These are phyloP conservation scores for Candida verbasci DNA, from an alignment of 805 yeast genomes.

Conservation along the genomic window DNA sequence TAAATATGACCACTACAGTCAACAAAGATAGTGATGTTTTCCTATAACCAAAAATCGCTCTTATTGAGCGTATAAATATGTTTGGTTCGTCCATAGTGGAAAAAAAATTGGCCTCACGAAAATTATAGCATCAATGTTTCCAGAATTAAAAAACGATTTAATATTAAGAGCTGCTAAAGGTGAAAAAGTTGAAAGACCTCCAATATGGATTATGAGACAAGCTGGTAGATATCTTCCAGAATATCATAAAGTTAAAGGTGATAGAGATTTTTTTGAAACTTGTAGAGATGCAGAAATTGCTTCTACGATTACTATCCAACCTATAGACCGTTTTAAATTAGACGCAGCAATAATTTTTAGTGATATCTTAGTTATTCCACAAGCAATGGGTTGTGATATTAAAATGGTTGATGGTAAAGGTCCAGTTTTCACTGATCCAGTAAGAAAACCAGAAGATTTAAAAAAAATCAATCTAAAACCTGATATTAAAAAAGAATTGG, in stretches of 20 bases:
- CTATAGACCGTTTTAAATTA: conserved; percentile 84
- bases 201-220: conserved; percentile 97
- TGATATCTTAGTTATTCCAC: conserved; percentile 94
- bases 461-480: conserved; percentile 54
- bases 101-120: no score
- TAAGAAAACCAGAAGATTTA: conserved; percentile 70
- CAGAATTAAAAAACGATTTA: conserved; percentile 82
- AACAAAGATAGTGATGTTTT: conserved; percentile 64
- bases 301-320: conserved; percentile 91
- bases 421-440: conserved; percentile 86
- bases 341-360: conserved; percentile 97
- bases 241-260: conserved; percentile 83
- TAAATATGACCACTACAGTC: conserved; percentile 43
- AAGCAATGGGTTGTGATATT: conserved; percentile 95
- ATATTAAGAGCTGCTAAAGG: conserved; percentile 89
- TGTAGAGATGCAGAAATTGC: conserved; percentile 95
- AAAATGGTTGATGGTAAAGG: conserved; percentile 94
- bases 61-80: conserved; percentile 23
- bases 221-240: conserved; percentile 95
- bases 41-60: conserved; percentile 63
- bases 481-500: conserved; percentile 73
- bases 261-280: conserved; percentile 88
- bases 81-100: conserved; percentile 11
- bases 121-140: no score
- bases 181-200: conserved; percentile 92